Base-by-base conservation (phyloP, 2,329 filamentous ascomycete genomes). In the Fusarium temperatum region DNA sequence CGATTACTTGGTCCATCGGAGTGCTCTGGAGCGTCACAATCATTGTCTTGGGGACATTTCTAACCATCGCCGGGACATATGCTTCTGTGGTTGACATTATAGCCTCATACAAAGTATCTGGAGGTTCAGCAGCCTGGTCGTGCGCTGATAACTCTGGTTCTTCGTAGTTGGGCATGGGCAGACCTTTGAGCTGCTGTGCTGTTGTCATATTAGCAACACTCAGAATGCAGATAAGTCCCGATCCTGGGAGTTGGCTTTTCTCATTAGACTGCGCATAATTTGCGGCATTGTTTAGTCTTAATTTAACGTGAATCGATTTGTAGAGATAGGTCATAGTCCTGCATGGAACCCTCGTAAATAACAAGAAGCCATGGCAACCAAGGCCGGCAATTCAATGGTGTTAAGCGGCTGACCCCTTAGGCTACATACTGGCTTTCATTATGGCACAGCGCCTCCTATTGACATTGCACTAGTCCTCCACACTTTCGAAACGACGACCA, bases 21-120 rank as follows among this genome's bases (percentile, higher is more conserved):
- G 68, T 64, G 18, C 20, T 45, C 1, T 73, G 66, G 67, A 35
- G 69, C 8, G 22, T 68, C 5, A 54, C 47, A 0, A 62, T 75
- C 1, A 67, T 75, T 8, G 14, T 45, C 1, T 9, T 70, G 11
- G 75, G 75, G 1, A 65, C 70, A 0, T 86, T 86, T 66, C 55
- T 86, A 3, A 86, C 83, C 74, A 73, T 86, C 50, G 82, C 79
- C 14, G 85, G 84, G 1, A 86, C 84, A 0, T 86, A 86, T 61
- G 84, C 83, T 4, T 83, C 83, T 3, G 74, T 87, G 9, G 75
- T 84, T 6, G 78, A 74, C 14, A 76, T 76, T 36, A 80, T 77
- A n/a, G 78, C 82, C 8, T 77, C 77, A 0, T 85, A 85, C 55
- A 77, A 75, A 24, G 67, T 65, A 17, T 77, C 77, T 7, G 81